Evolutionary conservation across 495 filamentous ascomycete genomes (phyloP).

Genomic region (Neurospora intermedia): DNA sequence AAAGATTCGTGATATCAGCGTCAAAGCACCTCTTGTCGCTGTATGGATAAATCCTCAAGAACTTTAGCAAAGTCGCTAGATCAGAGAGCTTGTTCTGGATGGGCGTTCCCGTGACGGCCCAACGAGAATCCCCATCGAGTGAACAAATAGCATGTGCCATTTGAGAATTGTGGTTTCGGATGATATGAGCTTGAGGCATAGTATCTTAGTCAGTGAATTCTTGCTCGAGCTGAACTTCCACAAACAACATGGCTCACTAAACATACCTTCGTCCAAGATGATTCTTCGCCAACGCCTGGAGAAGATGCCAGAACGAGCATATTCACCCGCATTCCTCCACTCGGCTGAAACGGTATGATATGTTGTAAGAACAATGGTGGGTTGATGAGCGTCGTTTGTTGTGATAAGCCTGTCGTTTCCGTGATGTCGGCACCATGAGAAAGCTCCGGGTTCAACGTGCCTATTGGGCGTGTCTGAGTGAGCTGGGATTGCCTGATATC

Average conservation of each 20-base stretch:
- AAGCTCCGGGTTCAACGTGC: constrained; percentile 15
- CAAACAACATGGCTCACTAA: not conserved
- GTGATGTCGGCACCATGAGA: constrained; percentile 23
- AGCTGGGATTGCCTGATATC: not conserved
- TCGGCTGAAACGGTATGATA: constrained; percentile 30
- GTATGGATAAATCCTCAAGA: constrained; percentile 30
- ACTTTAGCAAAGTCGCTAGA: constrained; percentile 27
- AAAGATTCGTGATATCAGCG: constrained; percentile 19
- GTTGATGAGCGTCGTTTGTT: constrained; percentile 1
- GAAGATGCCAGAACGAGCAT: constrained; percentile 14
- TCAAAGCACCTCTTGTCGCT: constrained; percentile 24
- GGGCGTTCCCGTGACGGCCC: constrained; percentile 36
- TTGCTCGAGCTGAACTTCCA: constrained; percentile 12
- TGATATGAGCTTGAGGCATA: constrained; percentile 6
- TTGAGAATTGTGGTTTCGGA: constrained; percentile 26
- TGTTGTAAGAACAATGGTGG: constrained; percentile 26
- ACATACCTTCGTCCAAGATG: constrained; percentile 38
- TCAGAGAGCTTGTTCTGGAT: constrained; percentile 34
- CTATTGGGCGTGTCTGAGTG: constrained; percentile 3
- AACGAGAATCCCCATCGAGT: constrained; percentile 23
- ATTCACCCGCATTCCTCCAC: constrained; percentile 11
- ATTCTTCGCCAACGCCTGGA: constrained; percentile 27
- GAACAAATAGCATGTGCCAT: constrained; percentile 26
- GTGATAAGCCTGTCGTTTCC: constrained; percentile 15
- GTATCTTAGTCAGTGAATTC: constrained; percentile 2